Base-by-base conservation (phyloP, 441 rosid species). In the Rhodomyrtus psidioides region DNA sequence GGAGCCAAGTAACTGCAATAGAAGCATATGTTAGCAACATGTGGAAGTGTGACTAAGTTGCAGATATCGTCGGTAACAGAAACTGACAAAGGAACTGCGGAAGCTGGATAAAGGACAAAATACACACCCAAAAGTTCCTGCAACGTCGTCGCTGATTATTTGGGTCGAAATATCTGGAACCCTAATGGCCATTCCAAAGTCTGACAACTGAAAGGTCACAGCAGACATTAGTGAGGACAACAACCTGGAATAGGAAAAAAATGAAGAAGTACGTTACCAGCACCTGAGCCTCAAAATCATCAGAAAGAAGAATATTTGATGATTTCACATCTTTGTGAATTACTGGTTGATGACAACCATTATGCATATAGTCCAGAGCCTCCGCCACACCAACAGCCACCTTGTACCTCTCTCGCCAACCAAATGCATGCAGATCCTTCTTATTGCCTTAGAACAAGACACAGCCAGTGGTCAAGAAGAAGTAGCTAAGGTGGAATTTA, bases 261-360 rank as follows among this genome's bases (percentile, higher is more conserved):
- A 58, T 17, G 24, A 59, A 26, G 39, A 34, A 57, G 24, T 12
- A 53, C 3, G 56, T 46, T 0, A 34, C 42, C 60, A 12, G 1
- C 83, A 86, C 88, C 86, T 86, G 88, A 82, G 88, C 79, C 86
- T 86, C 88, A 56, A 86, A 86, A 86, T 86, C 88, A 51, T 86
- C 86, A 39, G 65, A 83, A 24, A 86, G 88, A 46, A 86, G 88
- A 79, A 86, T 83, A 75, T 86, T 86, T 55, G 88, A 86, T 26
- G 88, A 86, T 82, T 86, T 86, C 83, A 86, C 86, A 86, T 86
- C 88, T 83, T 58, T 86, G 83, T 86, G 88, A 28, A 86, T 86
- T 44, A 86, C 83, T 56, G 88, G 86, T 58, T 83, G 86, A 83
- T 4, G 79, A 30, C 85, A 75, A 57, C 84, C 74, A 59, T 83